These are phyloP conservation scores for Hypoxylon rickii DNA, from an alignment of 495 filamentous ascomycete species.

Conservation along the genomic window DNA sequence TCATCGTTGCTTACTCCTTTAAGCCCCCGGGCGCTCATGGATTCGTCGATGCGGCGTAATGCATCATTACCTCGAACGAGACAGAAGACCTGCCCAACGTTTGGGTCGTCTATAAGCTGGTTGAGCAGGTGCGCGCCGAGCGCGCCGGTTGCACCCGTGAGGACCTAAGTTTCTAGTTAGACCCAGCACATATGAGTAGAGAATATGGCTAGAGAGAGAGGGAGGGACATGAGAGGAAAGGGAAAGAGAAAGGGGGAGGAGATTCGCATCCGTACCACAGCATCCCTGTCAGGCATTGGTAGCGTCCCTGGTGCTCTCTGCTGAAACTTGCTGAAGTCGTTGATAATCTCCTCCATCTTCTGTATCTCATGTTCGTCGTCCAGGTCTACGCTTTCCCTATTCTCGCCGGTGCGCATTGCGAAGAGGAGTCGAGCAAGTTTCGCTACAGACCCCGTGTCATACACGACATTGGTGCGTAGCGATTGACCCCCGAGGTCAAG, in stretches of 20 bases:
- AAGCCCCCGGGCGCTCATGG: constrained; percentile 46
- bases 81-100: constrained; percentile 55
- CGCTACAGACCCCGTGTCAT: constrained; percentile 54
- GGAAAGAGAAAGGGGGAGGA: not conserved
- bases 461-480: constrained; percentile 53
- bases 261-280: constrained; percentile 49
- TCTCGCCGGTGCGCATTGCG: constrained; percentile 39
- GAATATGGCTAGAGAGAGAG: not conserved
- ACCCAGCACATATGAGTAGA: not conserved
- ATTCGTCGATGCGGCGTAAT: constrained; percentile 38
- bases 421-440: constrained; percentile 53
- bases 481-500: constrained; percentile 47
- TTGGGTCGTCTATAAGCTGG: constrained; percentile 50
- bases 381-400: constrained; percentile 1
- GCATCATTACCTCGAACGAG: constrained; percentile 52
- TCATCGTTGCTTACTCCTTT: constrained; percentile 27
- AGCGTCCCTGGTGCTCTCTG: constrained; percentile 39
- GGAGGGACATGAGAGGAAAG: not conserved
- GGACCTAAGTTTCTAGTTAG: constrained; percentile 44
- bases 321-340: constrained; percentile 54
- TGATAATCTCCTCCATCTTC: constrained; percentile 52
- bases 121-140: constrained; percentile 60
- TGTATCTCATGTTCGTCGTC: constrained; percentile 36
- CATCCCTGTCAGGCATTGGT: constrained; percentile 35
- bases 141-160: constrained; percentile 65